phyloP scores from a whole-genome alignment of 2,329 filamentous ascomycete genomes.

The Diaporthe helianthi region DNA sequence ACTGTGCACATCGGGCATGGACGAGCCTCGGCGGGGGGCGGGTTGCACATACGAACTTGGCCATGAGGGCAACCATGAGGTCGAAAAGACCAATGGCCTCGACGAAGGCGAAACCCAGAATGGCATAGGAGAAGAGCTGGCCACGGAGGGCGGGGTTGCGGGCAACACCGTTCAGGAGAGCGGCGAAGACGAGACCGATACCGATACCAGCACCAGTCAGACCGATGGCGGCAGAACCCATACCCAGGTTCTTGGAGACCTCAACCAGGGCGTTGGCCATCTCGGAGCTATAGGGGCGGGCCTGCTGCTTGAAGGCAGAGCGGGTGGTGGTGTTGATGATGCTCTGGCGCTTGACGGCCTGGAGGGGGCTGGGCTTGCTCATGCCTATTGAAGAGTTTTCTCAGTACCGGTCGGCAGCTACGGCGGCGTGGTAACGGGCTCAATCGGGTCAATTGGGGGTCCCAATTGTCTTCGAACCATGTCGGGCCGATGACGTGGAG shows the following conservation, averaged over 20 bases:
- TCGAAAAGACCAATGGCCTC: conserved; percentile 91
- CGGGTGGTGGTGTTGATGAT: conserved; percentile 71
- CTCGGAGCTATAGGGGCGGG: conserved; percentile 85
- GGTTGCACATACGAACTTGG: conserved; percentile 75
- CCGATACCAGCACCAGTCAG: conserved; percentile 92
- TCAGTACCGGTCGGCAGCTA: conserved; percentile 35
- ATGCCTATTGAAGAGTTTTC: conserved; percentile 51
- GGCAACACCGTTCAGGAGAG: conserved; percentile 87
- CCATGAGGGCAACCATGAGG: conserved; percentile 92
- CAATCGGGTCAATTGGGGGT: conserved; percentile 42
- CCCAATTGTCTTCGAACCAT: conserved; percentile 42
- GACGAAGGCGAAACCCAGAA: conserved; percentile 95
- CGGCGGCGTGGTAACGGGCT: conserved; percentile 13
- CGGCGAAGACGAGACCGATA: conserved; percentile 94
- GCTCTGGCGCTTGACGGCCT: conserved; percentile 78
- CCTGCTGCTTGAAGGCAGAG: conserved; percentile 65
- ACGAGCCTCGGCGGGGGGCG: neutral
- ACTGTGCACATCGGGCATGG: neutral
- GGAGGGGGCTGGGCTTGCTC: conserved; percentile 68
- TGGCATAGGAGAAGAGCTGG: conserved; percentile 95
- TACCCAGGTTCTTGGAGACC: conserved; percentile 90
- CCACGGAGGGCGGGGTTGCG: conserved; percentile 94
- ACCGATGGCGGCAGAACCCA: conserved; percentile 89
- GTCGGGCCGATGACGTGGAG: conserved; percentile 33
- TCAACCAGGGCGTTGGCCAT: conserved; percentile 88